Conservation (phyloP, 768 basidiomycete genomes). For the Agrocybe praecox region DNA sequence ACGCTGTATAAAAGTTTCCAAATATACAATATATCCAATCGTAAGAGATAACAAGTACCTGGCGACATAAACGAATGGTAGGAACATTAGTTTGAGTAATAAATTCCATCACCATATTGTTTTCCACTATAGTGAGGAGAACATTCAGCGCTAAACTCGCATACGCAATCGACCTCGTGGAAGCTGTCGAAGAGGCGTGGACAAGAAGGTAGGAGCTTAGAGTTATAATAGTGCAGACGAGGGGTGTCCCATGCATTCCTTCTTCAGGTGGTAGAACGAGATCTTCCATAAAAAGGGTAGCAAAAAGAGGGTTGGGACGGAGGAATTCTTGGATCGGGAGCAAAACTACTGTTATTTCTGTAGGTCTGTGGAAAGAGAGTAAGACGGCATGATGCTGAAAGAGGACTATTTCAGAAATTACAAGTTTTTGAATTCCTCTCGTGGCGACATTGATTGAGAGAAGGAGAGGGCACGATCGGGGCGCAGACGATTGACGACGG, state of each 20-base stretch:
- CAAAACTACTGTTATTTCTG: slow-evolving; percentile 59
- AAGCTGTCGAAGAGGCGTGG: slow-evolving; percentile 64
- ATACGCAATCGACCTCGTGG: slow-evolving; percentile 62
- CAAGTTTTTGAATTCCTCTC: slow-evolving; percentile 62
- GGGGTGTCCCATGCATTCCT: slow-evolving; percentile 28
- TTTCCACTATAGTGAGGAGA: slow-evolving; percentile 53
- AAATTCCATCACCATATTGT: slow-evolving; percentile 44
- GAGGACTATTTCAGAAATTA: slow-evolving; percentile 26
- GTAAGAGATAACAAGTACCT: slow-evolving; percentile 39
- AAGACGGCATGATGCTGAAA: background rate
- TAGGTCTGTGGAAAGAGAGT: slow-evolving; percentile 46
- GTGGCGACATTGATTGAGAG: slow-evolving; percentile 46
- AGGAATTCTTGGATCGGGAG: slow-evolving; percentile 67
- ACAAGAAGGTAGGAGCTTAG: slow-evolving; percentile 68
- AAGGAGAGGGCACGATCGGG: slow-evolving; percentile 56
- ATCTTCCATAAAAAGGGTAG: slow-evolving; percentile 44
- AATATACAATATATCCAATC: background rate
- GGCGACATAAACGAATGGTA: slow-evolving; percentile 60
- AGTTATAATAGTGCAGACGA: slow-evolving; percentile 52
- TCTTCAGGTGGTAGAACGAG: slow-evolving; percentile 24
- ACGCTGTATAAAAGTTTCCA: slow-evolving; percentile 31
- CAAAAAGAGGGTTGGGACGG: slow-evolving; percentile 50
- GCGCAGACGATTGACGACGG: slow-evolving; percentile 52
- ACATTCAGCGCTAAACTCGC: slow-evolving; percentile 59
- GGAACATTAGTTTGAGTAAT: slow-evolving; percentile 44